phyloP scores from a whole-genome alignment of 2,329 filamentous ascomycete species.

The Talaromyces rugulosus region DNA sequence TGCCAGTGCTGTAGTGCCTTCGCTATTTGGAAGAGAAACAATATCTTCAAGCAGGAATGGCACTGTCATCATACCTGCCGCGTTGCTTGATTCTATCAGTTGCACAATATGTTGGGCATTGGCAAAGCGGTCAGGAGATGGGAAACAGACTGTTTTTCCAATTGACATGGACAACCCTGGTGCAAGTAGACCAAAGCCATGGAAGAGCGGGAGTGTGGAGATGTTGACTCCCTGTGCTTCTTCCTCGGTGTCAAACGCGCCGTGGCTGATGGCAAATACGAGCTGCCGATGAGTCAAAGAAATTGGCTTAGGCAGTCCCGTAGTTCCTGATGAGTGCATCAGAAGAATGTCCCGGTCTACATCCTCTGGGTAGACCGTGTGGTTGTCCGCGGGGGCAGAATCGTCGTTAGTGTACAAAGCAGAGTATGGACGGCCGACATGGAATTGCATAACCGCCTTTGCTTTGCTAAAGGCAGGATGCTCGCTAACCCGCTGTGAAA shows the following conservation, averaged over 20 bases:
- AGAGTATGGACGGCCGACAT: not conserved
- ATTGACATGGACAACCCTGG: slow-evolving; percentile 3
- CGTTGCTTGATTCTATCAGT: not conserved
- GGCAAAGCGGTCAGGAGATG: slow-evolving; percentile 2
- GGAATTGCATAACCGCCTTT: not conserved
- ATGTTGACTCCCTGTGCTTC: slow-evolving; percentile 1
- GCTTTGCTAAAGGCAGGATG: not conserved
- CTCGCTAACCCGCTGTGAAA: slow-evolving; percentile 1
- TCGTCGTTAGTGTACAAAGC: not conserved
- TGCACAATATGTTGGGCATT: not conserved
- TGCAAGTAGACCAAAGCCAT: slow-evolving; percentile 5
- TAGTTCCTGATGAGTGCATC: slow-evolving; percentile 7
- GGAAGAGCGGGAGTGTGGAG: slow-evolving; percentile 1
- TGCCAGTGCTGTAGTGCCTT: slow-evolving; percentile 1
- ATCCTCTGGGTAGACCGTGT: not conserved
- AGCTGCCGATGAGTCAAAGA: slow-evolving; percentile 5
- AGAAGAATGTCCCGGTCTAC: slow-evolving; percentile 4
- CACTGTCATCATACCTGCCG: slow-evolving; percentile 4
- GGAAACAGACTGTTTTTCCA: slow-evolving; percentile 4
- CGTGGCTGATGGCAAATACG: not conserved
- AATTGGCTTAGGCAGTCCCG: slow-evolving; percentile 7
- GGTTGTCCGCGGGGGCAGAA: not conserved
- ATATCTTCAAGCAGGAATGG: slow-evolving; percentile 9
- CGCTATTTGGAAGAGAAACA: not conserved
- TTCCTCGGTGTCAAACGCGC: slow-evolving; percentile 1